Base-by-base conservation (phyloP, 345 rosid genomes). In the Chamaenerion angustifolium region DNA sequence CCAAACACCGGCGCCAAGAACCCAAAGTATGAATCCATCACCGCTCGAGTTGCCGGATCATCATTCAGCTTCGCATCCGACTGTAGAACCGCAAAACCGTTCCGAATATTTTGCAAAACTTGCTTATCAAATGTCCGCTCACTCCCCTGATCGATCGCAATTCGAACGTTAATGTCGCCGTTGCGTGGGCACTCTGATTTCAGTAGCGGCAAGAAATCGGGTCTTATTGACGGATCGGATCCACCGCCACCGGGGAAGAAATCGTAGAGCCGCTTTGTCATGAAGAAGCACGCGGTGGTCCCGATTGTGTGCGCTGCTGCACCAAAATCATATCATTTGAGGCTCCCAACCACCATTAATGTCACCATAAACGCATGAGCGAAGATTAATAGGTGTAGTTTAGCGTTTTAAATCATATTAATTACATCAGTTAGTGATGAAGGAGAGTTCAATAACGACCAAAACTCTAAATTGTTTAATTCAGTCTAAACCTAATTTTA, bases 231-330 rank as follows among this genome's bases (percentile, higher is more conserved):
- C 3, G 93, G 93, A 48, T 80, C 95, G 1, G 95, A 70, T 42
- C 72, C 74, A 1, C 70, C 75, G 0, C 58, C 75, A 0, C 58
- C 61, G 0, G 80, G 81, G 14, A 51, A 52, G 52, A 76, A 88
- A 16, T 62, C 49, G 70, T 88, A 88, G 41, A 84, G 86, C 21
- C 88, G 70, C 6, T 61, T 59, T 23, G 69, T 71, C 92, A 88
- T 71, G 81, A 82, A 88, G 82, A 88, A 88, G 63, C 94, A 88
- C 9, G 94, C 94, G 0, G 88, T 71, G 18, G 92, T 81, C 21
- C 96, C 96, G 49, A 88, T 88, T 4, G 84, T 79, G 52, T 84
- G 96, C 4, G 88, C 94, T 37, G 81, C 88, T 87, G 85, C 44
- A 35, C 12, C 31, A 42, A 50, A 42, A n/a, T 31, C 54, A 50